These are phyloP conservation scores for Acaromyces ingoldii DNA, from an alignment of 1,284 basidiomycete species.

Conservation along the genomic window DNA sequence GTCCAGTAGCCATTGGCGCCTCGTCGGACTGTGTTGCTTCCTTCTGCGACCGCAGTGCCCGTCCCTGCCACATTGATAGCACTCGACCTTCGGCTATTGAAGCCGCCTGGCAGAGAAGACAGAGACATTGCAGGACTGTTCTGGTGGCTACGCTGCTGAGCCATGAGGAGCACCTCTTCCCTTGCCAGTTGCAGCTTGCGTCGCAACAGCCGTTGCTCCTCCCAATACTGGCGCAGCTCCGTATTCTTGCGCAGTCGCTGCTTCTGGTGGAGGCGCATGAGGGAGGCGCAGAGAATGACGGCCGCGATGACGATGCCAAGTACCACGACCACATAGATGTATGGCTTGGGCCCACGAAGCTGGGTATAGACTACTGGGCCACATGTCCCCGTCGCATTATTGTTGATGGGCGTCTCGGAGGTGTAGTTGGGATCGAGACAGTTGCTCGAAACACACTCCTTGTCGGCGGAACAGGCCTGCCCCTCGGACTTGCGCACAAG, in stretches of 20 bases:
- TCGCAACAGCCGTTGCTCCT: neutral
- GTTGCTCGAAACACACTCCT: neutral
- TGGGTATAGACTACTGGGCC: neutral
- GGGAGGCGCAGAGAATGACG: neutral
- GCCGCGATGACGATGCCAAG: neutral
- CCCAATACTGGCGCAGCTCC: neutral
- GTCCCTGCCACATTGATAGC: too few species aligned
- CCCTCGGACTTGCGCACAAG: neutral
- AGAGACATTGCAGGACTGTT: too few species aligned
- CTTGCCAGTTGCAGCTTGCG: too few species aligned
- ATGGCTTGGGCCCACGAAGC: neutral
- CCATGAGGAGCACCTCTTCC: too few species aligned
- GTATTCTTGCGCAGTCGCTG: neutral
- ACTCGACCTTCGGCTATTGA: too few species aligned
- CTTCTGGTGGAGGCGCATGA: neutral
- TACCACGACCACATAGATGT: neutral
- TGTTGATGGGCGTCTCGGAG: neutral
- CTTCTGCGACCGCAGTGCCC: too few species aligned
- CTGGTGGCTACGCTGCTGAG: too few species aligned
- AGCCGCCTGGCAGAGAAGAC: too few species aligned
- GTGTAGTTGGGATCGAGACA: conserved; percentile 3
- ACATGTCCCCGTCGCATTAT: neutral
- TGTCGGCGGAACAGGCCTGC: neutral
- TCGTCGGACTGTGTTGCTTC: too few species aligned
- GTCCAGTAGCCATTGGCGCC: too few species aligned